phyloP scores from a whole-genome alignment of 1,139 yeast species.

The Candida sojae region DNA sequence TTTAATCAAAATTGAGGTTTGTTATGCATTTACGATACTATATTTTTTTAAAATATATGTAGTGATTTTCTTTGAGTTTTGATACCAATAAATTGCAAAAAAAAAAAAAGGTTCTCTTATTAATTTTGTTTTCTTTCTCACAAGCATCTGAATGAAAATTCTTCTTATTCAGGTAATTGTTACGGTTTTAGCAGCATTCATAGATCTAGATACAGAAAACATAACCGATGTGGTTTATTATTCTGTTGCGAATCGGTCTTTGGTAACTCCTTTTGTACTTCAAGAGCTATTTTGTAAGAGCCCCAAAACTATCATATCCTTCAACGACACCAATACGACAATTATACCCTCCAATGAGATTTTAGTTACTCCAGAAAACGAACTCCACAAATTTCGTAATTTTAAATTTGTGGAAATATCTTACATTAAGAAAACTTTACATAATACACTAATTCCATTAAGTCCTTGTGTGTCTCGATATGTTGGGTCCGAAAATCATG shows the following conservation, averaged over 20 bases:
- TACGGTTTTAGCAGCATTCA: not conserved
- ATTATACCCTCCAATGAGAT: constrained; percentile 12
- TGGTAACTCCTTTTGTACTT: constrained; percentile 1
- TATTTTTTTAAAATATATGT: too few relatives aligned
- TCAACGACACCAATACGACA: constrained; percentile 11
- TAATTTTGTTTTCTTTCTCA: too few relatives aligned
- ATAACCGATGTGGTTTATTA: not conserved
- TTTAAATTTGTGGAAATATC: constrained; percentile 9
- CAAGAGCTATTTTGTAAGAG: constrained; percentile 3
- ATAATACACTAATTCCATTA: constrained; percentile 8
- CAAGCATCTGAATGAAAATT: too few relatives aligned
- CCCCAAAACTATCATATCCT: constrained; percentile 9
- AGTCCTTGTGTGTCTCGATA: constrained; percentile 11
- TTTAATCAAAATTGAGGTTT: too few relatives aligned
- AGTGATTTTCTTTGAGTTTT: too few relatives aligned
- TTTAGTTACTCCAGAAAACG: not conserved
- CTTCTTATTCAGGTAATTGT: not conserved
- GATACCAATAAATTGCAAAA: too few relatives aligned
- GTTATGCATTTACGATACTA: too few relatives aligned
- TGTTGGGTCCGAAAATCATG: not conserved
- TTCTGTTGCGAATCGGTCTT: not conserved
- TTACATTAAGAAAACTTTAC: not conserved
- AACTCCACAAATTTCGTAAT: not conserved
- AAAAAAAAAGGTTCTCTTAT: too few relatives aligned
- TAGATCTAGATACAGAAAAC: constrained; percentile 1